These are phyloP conservation scores for Dactylorhiza incarnata DNA, from an alignment of 106 monocot species.

Conservation along the genomic window DNA sequence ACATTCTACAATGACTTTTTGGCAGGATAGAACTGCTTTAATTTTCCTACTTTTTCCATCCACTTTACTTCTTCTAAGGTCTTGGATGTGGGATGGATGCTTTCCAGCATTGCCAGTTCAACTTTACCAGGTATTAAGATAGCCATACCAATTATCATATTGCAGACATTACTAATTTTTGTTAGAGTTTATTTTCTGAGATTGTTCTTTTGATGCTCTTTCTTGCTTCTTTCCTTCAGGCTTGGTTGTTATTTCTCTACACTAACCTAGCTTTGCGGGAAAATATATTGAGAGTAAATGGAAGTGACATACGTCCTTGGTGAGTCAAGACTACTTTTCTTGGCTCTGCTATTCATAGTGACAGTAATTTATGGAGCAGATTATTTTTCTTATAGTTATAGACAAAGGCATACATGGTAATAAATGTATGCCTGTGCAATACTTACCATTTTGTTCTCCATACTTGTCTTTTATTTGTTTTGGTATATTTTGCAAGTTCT, in stretches of 20 bases:
- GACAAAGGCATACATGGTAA: too few species aligned
- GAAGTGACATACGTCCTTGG: conserved; percentile 22
- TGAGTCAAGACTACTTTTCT: too few species aligned
- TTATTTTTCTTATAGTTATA: too few species aligned
- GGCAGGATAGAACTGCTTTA: conserved; percentile 87
- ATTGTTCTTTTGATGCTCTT: not conserved
- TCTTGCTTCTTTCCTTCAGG: conserved; percentile 34
- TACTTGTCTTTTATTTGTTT: too few species aligned
- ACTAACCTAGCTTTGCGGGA: conserved; percentile 87
- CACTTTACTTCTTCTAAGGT: conserved; percentile 40
- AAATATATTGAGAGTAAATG: conserved; percentile 81
- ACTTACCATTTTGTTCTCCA: too few species aligned
- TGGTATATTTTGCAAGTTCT: too few species aligned
- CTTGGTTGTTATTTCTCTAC: conserved; percentile 85
- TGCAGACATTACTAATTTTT: not conserved
- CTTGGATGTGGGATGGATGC: conserved; percentile 72
- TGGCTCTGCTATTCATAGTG: too few species aligned
- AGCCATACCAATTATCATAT: not conserved
- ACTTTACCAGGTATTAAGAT: conserved; percentile 64
- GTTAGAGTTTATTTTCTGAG: not conserved
- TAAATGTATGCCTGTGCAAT: too few species aligned
- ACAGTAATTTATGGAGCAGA: too few species aligned
- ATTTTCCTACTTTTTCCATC: conserved; percentile 75
- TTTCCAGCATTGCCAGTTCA: conserved; percentile 81
- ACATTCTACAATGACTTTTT: not conserved